Base-by-base conservation (phyloP, 1,139 yeast species). In the Taphrina populina region DNA sequence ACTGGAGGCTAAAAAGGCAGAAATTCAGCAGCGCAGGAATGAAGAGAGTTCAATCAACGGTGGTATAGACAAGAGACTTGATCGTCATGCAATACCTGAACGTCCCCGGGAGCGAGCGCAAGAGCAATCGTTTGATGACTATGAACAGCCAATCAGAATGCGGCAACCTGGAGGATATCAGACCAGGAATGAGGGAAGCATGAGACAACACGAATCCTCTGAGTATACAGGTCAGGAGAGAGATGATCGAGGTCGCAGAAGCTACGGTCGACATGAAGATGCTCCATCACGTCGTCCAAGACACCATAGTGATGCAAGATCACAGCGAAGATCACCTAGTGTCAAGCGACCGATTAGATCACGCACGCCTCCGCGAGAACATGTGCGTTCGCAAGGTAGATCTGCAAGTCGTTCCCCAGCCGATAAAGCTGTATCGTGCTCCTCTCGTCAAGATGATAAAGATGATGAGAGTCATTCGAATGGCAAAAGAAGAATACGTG, bases 1-100 rank as follows among this genome's bases (percentile, higher is more conserved):
- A 26, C 40, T 65, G 26, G 64, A 61, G 17, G 58, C 56, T 7
- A 64, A 64, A 52, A 59, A 58, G 41, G 58, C 53, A 29, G 63
- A 65, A 56, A 44, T 64, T 11, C 57, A 36, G 15, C 20, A 23
- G 13, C 55, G 52, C 8, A 23, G 45, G 29, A 34, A 13, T 17
- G 32, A 41, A 15, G 52, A 47, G 8, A 15, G 23, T 4, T 23
- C 26, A 17, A 45, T 45, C n/a, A 19, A 34, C n/a, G 15, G n/a
- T 10, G 17, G 15, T 13, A 7, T 40, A n/a, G 36, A 32, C 17
- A 30, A 36, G 33, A 35, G 36, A 8, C 19, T 43, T 26, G 27
- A 29, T 15, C 20, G 47, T 13, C 10, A 27, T 15, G n/a, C n/a
- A 2, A 17, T 37, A 5, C 11, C 35, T 2, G 15, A 6, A 17